Evolutionary conservation across 1,284 basidiomycete species (phyloP).

Genomic region (Pulveroboletus sp.): DNA sequence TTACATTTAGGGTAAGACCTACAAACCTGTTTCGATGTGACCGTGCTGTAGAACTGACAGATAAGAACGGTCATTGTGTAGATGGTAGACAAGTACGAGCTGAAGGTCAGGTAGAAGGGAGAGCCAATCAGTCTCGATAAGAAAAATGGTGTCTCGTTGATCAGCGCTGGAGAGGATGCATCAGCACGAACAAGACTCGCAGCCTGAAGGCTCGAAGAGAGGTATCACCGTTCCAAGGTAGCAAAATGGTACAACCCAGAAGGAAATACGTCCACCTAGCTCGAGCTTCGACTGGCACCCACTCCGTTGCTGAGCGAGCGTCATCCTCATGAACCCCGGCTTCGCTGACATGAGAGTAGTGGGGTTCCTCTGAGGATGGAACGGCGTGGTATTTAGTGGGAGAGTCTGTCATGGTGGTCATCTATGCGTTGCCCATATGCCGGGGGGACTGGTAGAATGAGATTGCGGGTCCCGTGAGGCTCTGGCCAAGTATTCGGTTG

Average conservation of each 20-base stretch:
- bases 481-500: background rate
- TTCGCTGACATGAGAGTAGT: slow-evolving; percentile 1
- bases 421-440: background rate
- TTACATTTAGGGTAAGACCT: background rate
- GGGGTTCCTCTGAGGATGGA: slow-evolving; percentile 18
- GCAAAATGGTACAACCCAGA: slow-evolving; percentile 66
- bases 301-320: background rate
- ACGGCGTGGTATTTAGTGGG: slow-evolving; percentile 15
- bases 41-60: slow-evolving; percentile 69
- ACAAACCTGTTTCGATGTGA: slow-evolving; percentile 60
- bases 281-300: slow-evolving; percentile 28
- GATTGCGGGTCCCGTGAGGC: too few relatives aligned
- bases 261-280: slow-evolving; percentile 64
- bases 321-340: background rate
- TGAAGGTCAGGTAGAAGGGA: slow-evolving; percentile 54
- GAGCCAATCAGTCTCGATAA: slow-evolving; percentile 58
- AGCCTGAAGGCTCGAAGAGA: background rate
- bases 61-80: slow-evolving; percentile 63
- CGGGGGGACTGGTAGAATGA: too few relatives aligned
- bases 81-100: slow-evolving; percentile 64
- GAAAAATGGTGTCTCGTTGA: slow-evolving; percentile 76
- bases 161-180: slow-evolving; percentile 47
- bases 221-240: slow-evolving; percentile 75
- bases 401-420: slow-evolving; percentile 12
- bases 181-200: background rate